Base-by-base conservation (phyloP, 2,329 filamentous ascomycete species). In the Aspergillus proliferans region DNA sequence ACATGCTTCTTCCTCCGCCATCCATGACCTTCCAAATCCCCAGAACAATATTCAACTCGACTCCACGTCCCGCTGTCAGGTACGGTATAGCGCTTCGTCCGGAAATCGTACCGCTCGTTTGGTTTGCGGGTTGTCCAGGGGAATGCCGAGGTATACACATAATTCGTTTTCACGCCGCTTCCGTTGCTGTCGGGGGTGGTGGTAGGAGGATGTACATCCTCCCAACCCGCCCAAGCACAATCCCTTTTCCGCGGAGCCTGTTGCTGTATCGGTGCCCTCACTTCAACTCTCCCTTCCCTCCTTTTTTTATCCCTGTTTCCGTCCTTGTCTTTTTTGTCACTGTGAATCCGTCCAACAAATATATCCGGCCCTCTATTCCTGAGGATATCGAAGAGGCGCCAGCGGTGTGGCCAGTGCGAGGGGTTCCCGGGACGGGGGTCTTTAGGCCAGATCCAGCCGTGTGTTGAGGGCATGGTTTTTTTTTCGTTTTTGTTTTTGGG, bases 311-410 rank as follows among this genome's bases (percentile, higher is more conserved):
- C 48, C 49, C 22, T 40, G 45, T 4, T 26, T 9, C 8, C 41
- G 28, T 22, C 14, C 36, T 9, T 6, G 36, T 39, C 34, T 7
- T n/a, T 39, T 6, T 15, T 18, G 15, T 12, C 14, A 6, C 18
- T 40, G 8, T 51, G 46, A 40, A 66, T 57, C 12, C 45, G 52
- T 6, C 61, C 65, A n/a, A 74, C 58, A 33, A 68, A 73, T 4
- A 74, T 68, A 55, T 74, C 72, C 10, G 72, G 71, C 1, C 71
- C 72, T 48, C 63, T 68, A 33, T 65, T 65, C 6, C 53, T 65
- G 14, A 72, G 39, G 46, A 73, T 58, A 43, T 75, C 68, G 18
- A 60, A 58, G 18, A 73, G 47, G 5, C 65, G 65, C 59, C 58
- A 59, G 45, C 57, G 52, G 8, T 55, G 55, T 8, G 59, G 56